Evolutionary conservation across 2,329 filamentous ascomycete genomes (phyloP).

Genomic region (Botrytis sinoallii): DNA sequence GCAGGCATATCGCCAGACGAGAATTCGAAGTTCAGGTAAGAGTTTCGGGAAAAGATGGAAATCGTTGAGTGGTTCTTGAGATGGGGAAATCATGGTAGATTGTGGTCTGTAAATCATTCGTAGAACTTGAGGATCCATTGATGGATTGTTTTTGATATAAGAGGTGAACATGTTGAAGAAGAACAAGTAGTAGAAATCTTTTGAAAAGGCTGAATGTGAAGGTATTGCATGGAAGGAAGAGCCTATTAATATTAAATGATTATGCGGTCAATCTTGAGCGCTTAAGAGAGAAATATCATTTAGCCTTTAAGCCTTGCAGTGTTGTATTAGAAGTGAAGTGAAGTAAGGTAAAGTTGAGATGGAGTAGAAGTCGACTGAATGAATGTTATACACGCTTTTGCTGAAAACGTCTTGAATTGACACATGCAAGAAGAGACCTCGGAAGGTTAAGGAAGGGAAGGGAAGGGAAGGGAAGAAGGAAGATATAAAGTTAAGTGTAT

Average conservation of each 20-base stretch:
- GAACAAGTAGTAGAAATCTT: not conserved
- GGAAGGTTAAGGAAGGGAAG: not conserved
- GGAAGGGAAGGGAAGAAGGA: not conserved
- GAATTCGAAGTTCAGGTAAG: constrained; percentile 34
- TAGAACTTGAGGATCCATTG: constrained; percentile 8
- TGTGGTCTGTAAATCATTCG: not conserved
- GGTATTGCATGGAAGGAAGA: not conserved
- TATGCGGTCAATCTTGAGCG: not conserved
- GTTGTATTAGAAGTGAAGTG: not conserved
- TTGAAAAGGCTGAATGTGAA: not conserved
- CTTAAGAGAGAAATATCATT: not conserved
- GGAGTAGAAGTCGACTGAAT: not conserved
- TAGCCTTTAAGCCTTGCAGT: not conserved
- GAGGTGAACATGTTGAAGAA: constrained; percentile 4
- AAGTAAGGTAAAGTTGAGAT: not conserved
- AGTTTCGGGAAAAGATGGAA: constrained; percentile 33
- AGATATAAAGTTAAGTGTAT: not conserved
- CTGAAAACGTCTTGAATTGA: not conserved
- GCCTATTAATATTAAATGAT: not conserved
- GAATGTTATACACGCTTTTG: not conserved
- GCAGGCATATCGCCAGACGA: constrained; percentile 34
- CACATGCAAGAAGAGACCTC: not conserved
- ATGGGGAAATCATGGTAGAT: not conserved
- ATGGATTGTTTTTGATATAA: constrained; percentile 7
- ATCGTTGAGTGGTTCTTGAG: not conserved